A percentile compares a stretch with the other conserved stretches of the same genome.
Evolutionary conservation across 805 yeast species (phyloP).

Genomic region (Kodamaea fukazawae): DNA sequence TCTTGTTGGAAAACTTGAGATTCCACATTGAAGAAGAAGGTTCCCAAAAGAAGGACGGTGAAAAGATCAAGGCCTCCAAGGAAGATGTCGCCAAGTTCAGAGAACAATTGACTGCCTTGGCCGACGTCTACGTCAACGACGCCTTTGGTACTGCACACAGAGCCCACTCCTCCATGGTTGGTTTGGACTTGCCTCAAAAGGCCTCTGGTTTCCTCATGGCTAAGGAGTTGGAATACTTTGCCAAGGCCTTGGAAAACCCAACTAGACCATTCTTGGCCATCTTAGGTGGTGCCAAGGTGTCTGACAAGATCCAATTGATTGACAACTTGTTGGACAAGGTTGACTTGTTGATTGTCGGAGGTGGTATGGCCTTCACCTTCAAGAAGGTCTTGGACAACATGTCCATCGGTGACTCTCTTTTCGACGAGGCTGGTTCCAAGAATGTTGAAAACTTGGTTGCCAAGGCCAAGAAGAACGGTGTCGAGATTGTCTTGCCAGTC

Average conservation of each 20-base stretch:
- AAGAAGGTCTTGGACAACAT: conserved; percentile 86
- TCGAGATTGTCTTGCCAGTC: conserved; percentile 89
- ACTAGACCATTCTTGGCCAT: conserved; percentile 97
- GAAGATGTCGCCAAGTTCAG: conserved; percentile 87
- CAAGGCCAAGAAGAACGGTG: conserved; percentile 95
- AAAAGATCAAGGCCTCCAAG: conserved; percentile 88
- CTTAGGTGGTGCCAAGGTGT: conserved; percentile 99
- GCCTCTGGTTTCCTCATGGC: conserved; percentile 99
- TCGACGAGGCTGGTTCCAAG: conserved; percentile 92
- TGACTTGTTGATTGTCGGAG: conserved; percentile 91
- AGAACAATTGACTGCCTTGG: conserved; percentile 82
- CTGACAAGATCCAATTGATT: conserved; percentile 97
- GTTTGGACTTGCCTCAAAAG: conserved; percentile 90
- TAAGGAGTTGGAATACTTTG: conserved; percentile 95
- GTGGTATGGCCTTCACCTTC: conserved; percentile 99
- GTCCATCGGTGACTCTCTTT: conserved; percentile 88
- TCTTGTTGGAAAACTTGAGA: conserved; percentile 95
- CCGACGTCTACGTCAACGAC: conserved; percentile 96
- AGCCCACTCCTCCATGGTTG: conserved; percentile 99
- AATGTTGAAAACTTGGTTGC: conserved; percentile 87
- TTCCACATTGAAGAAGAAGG: conserved; percentile 99
- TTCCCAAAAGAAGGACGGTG: conserved; percentile 85
- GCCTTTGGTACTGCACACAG: conserved; percentile 99
- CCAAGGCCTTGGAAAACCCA: conserved; percentile 98
- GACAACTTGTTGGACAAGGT: conserved; percentile 97